Evolutionary conservation across 1,139 yeast species (phyloP).

Genomic region (Kodamaea suecica): DNA sequence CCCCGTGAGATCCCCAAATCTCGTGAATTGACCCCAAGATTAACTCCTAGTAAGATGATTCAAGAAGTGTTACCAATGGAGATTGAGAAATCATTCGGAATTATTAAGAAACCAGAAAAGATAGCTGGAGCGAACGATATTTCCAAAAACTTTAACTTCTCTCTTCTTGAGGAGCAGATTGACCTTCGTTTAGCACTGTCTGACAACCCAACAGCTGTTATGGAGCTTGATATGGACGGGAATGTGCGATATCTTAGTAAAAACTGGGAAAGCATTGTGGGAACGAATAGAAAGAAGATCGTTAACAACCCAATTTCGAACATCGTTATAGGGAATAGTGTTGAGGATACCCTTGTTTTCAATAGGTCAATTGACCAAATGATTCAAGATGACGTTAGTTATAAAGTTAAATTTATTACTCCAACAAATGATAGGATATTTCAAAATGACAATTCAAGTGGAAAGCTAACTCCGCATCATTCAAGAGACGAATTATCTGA

Average conservation of each 20-base stretch:
- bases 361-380: conserved; percentile 67
- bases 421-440: conserved; percentile 38
- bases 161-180: conserved; percentile 39
- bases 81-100: not conserved
- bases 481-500: conserved; percentile 14
- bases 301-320: conserved; percentile 58
- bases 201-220: conserved; percentile 73
- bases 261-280: conserved; percentile 75
- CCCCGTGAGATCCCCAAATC: conserved; percentile 21
- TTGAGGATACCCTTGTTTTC: conserved; percentile 66
- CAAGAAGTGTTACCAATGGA: not conserved
- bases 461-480: conserved; percentile 30
- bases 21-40: not conserved
- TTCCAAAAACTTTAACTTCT: conserved; percentile 1
- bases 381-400: conserved; percentile 72
- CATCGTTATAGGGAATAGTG: conserved; percentile 60
- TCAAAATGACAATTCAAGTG: conserved; percentile 12
- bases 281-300: conserved; percentile 57
- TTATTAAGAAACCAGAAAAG: not conserved
- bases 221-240: conserved; percentile 82
- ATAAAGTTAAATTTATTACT: conserved; percentile 69
- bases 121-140: not conserved
- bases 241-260: conserved; percentile 69
- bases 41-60: not conserved
- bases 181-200: conserved; percentile 57